phyloP scores from a whole-genome alignment of 306 rosid species.

The Geum urbanum region DNA sequence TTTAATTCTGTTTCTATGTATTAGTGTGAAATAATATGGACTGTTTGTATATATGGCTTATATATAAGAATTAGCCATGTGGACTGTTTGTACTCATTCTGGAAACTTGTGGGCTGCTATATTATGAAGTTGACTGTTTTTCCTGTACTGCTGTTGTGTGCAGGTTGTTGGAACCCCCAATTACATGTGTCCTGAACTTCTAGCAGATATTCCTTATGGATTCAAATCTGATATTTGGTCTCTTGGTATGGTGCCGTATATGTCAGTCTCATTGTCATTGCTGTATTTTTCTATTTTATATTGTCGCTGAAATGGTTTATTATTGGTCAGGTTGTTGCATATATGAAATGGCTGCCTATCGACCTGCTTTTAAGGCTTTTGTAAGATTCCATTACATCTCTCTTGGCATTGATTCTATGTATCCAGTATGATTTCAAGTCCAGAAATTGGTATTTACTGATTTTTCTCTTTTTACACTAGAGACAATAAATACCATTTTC shows the following conservation, averaged over 20 bases:
- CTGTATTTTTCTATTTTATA: slow-evolving; percentile 1
- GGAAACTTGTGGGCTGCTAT: too few species aligned
- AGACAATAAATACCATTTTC: background rate
- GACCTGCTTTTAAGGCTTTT: slow-evolving; percentile 98
- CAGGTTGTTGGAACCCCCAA: slow-evolving; percentile 99
- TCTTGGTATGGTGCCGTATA: slow-evolving; percentile 56
- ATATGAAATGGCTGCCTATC: slow-evolving; percentile 99
- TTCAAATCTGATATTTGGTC: slow-evolving; percentile 99
- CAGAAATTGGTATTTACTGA: too few species aligned
- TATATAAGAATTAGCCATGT: too few species aligned
- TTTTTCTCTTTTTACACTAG: background rate
- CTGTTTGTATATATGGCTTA: background rate
- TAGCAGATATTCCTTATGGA: slow-evolving; percentile 98
- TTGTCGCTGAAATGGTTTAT: slow-evolving; percentile 29
- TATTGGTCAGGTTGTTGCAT: slow-evolving; percentile 80
- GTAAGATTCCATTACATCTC: slow-evolving; percentile 51
- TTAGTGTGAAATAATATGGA: background rate
- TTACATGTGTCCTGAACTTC: slow-evolving; percentile 99
- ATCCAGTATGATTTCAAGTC: background rate
- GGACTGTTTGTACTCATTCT: too few species aligned
- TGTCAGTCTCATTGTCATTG: slow-evolving; percentile 1
- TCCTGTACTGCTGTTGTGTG: slow-evolving; percentile 11
- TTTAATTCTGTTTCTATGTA: slow-evolving; percentile 8
- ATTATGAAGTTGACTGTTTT: background rate
- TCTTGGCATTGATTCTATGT: slow-evolving; percentile 5